phyloP scores from a whole-genome alignment of 1,284 basidiomycete species.

The Boletus smithii region DNA sequence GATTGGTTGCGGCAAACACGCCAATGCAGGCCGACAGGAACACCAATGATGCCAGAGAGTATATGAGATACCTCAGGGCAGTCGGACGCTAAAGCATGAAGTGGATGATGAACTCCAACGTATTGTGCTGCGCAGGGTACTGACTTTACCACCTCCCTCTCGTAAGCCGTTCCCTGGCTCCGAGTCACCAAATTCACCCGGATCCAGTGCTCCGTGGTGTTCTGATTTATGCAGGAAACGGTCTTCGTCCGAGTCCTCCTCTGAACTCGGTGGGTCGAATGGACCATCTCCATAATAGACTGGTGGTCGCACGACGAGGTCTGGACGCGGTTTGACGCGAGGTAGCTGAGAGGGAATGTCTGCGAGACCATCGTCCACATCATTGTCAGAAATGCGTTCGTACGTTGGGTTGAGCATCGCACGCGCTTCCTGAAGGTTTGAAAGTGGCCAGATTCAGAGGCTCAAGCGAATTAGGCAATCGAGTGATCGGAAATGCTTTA shows the following conservation, averaged over 20 bases:
- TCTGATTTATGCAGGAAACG: slow-evolving; percentile 41
- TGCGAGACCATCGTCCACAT: slow-evolving; percentile 20
- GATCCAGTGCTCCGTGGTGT: slow-evolving; percentile 27
- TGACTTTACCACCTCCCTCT: slow-evolving; percentile 39
- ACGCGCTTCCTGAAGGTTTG: slow-evolving; percentile 1
- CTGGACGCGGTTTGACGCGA: slow-evolving; percentile 1
- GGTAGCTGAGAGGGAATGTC: slow-evolving; percentile 2
- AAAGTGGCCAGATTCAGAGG: no score
- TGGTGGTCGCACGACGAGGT: slow-evolving; percentile 36
- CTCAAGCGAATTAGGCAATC: slow-evolving; percentile 12
- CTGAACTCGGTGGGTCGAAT: slow-evolving; percentile 69
- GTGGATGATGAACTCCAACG: slow-evolving; percentile 6
- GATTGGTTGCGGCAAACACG: slow-evolving; percentile 61
- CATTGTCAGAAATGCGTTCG: slow-evolving; percentile 25
- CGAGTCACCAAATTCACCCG: slow-evolving; percentile 14
- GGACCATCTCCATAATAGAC: slow-evolving; percentile 68
- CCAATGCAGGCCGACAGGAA: slow-evolving; percentile 60
- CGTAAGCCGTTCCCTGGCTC: slow-evolving; percentile 36
- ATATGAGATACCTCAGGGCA: slow-evolving; percentile 53
- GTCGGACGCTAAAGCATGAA: slow-evolving; percentile 39
- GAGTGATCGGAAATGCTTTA: slow-evolving; percentile 1
- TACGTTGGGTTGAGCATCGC: slow-evolving; percentile 28
- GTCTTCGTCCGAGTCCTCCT: slow-evolving; percentile 54
- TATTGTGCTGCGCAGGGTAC: slow-evolving; percentile 7
- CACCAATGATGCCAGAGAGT: slow-evolving; percentile 52